Evolutionary conservation across 805 yeast genomes (phyloP).

Genomic region (Candida saitoana): DNA sequence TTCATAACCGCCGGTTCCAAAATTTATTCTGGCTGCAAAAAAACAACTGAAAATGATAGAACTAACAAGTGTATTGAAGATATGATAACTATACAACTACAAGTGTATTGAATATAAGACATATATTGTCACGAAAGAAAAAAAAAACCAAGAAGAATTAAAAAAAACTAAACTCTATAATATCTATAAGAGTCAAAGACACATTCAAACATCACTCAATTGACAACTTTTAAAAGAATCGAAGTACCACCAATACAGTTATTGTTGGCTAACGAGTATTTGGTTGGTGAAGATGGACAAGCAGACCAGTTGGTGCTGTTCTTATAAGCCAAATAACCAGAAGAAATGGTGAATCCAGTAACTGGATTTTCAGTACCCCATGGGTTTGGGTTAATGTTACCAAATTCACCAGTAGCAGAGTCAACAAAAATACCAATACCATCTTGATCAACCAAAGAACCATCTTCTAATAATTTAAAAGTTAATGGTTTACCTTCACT

Average conservation of each 20-base stretch:
- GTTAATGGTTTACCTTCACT: constrained; percentile 21
- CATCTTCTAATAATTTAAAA: constrained; percentile 22
- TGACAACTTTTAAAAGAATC: constrained; percentile 20
- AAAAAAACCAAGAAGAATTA: background rate
- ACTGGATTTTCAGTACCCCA: constrained; percentile 30
- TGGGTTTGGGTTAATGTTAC: constrained; percentile 25
- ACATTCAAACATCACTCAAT: background rate
- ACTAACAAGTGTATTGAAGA: background rate
- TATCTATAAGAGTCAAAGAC: background rate
- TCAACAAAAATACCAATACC: constrained; percentile 26
- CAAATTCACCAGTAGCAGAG: constrained; percentile 28
- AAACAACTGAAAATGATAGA: background rate
- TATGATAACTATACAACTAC: background rate
- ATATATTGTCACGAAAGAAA: background rate
- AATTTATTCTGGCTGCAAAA: constrained; percentile 1
- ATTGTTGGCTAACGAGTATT: constrained; percentile 21
- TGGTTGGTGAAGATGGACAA: constrained; percentile 28
- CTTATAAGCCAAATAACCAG: constrained; percentile 33
- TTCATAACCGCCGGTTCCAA: background rate
- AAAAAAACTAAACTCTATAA: background rate
- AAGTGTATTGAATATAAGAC: background rate
- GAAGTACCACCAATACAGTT: constrained; percentile 27
- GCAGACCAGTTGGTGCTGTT: constrained; percentile 36
- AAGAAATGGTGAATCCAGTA: constrained; percentile 35
- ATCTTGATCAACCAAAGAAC: constrained; percentile 27